Evolutionary conservation across 306 rosid species (phyloP), one percentile per base, ranked within the genome.

Genomic region (Mucuna pruriens): DNA sequence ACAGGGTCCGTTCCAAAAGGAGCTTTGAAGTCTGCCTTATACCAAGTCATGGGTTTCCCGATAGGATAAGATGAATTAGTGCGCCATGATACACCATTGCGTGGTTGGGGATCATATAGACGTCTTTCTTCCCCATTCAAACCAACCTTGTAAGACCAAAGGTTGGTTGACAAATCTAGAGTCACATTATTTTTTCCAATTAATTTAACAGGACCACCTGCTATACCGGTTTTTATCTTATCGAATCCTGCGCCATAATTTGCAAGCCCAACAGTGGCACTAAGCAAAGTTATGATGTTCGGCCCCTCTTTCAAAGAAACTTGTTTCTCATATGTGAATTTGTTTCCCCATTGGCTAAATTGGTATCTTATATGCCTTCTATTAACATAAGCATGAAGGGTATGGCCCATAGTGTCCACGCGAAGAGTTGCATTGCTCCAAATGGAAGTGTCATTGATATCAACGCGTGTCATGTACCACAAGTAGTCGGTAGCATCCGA

Each of bases 131-230:
- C 80, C 2, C 86, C 77, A n/a, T 72, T 66, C 19, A 84, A 22
- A 11, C 83, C 86, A 52, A 73, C 48, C 83, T 39, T 38, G n/a
- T 38, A 66, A 66, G 72, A 66, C 72, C 72, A 66, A 4, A 39
- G 54, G 34, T 67, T 78, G 6, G 42, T 44, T 19, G 78, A 45
- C 67, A 83, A 76, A 42, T 83, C 78, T 6, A 34, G 9, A 6
- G 8, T 48, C 12, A 20, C 33, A 9, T 48, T 23, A 6, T 69
- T 70, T 9, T 33, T 31, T 9, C 74, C 74, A 12, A 70, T 69
- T 7, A 77, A 26, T 34, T 3, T 16, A 38, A 75, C 77, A 2
- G 64, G 81, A 12, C 60, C 60, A 2, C 80, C 85, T 4, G 9
- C 63, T 7, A 82, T 82, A 9, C 85, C 81, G 8, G 69, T 63